A percentile compares a stretch with the other conserved stretches of the same genome.
These are phyloP conservation scores for Tylopilus rubrobrunneus DNA, from an alignment of 768 basidiomycete genomes.

Conservation along the genomic window DNA sequence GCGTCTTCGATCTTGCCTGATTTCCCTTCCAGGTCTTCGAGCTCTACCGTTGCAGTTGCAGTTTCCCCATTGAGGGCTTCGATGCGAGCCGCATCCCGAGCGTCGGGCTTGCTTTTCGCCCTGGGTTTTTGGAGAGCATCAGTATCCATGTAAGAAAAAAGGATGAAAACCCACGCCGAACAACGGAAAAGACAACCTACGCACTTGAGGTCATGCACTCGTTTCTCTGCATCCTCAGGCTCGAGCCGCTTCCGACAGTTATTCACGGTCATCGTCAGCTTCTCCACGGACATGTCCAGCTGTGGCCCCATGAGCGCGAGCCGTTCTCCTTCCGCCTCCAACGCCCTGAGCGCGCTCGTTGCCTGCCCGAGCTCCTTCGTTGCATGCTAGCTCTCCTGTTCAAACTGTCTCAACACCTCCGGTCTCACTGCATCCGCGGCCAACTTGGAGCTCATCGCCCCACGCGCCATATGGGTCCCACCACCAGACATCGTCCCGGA, in stretches of 20 bases:
- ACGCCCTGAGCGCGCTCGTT: constrained; percentile 41
- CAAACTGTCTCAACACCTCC: constrained; percentile 68
- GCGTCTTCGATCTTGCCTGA: constrained; percentile 68
- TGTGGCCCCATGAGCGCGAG: constrained; percentile 62
- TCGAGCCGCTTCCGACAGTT: constrained; percentile 47
- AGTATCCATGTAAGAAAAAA: not conserved
- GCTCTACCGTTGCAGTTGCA: constrained; percentile 47
- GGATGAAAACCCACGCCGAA: not conserved
- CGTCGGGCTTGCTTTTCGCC: constrained; percentile 78
- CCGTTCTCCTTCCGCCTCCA: constrained; percentile 63
- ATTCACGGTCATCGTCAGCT: constrained; percentile 78
- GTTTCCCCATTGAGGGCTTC: constrained; percentile 73
- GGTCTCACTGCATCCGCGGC: constrained; percentile 76
- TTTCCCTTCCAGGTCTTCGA: constrained; percentile 61
- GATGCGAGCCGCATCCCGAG: constrained; percentile 76
- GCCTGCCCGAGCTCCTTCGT: constrained; percentile 56
- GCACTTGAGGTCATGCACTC: constrained; percentile 78
- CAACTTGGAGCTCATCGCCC: constrained; percentile 92
- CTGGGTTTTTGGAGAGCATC: constrained; percentile 35
- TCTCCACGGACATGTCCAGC: constrained; percentile 77
- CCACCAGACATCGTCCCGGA: constrained; percentile 98
- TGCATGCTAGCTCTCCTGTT: constrained; percentile 67
- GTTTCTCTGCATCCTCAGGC: constrained; percentile 82
- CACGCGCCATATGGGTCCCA: constrained; percentile 69
- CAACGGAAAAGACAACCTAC: constrained; percentile 26